Percentiles rank a stretch among this genome's conserved stretches.
These are phyloP conservation scores for Collybia mongolica DNA, from an alignment of 768 basidiomycete species.

Conservation along the genomic window DNA sequence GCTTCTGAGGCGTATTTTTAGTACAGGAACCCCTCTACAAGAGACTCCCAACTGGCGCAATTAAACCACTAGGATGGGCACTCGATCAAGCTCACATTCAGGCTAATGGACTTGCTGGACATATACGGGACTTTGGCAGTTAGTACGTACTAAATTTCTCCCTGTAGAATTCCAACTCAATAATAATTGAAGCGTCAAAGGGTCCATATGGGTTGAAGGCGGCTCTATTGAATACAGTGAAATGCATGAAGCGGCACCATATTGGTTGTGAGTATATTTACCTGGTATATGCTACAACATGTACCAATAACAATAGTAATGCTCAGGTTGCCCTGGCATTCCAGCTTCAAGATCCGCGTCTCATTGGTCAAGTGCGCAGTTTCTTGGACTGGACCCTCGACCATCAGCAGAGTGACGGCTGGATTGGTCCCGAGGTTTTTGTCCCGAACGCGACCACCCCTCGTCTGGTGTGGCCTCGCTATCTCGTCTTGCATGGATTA, in stretches of 20 bases:
- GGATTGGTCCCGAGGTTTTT: constrained; percentile 40
- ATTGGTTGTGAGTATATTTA: constrained; percentile 38
- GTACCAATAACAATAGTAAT: constrained; percentile 23
- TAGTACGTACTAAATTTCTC: constrained; percentile 25
- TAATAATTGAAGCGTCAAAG: constrained; percentile 27
- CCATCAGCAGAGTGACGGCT: constrained; percentile 35
- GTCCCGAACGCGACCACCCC: constrained; percentile 34
- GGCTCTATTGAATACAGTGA: constrained; percentile 42
- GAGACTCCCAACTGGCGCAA: constrained; percentile 31
- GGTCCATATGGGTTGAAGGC: constrained; percentile 41
- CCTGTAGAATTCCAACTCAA: not conserved
- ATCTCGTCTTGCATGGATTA: constrained; percentile 35
- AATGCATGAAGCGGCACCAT: constrained; percentile 42
- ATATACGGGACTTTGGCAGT: constrained; percentile 37
- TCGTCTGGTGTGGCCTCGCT: constrained; percentile 41
- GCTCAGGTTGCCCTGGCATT: constrained; percentile 41
- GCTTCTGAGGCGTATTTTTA: constrained; percentile 6
- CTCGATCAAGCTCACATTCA: constrained; percentile 39
- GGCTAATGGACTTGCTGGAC: constrained; percentile 38
- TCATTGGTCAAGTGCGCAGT: constrained; percentile 34
- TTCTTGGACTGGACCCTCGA: constrained; percentile 40
- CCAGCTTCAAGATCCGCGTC: constrained; percentile 33
- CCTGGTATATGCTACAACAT: not conserved
- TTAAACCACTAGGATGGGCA: constrained; percentile 40
- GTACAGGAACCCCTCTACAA: constrained; percentile 29